A percentile compares a stretch with the other conserved stretches of the same genome.
These are phyloP conservation scores for Isochrysis galbana DNA, from an alignment of 78 protist genomes.

Conservation along the genomic window DNA sequence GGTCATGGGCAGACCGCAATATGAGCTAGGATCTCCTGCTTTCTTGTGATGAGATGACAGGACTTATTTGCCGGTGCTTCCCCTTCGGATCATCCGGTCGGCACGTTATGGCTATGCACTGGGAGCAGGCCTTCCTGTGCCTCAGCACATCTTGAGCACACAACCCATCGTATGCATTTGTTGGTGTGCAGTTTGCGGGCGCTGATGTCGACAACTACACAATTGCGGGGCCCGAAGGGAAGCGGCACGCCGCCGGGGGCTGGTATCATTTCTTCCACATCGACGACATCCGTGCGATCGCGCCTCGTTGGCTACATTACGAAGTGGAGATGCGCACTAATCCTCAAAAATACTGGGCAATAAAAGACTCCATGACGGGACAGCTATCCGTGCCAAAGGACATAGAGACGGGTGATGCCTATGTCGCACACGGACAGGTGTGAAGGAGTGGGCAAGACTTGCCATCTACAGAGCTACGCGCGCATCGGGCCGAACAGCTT, in stretches of 20 bases:
- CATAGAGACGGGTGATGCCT: conserved; percentile 1
- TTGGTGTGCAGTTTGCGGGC: background rate
- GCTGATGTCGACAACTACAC: background rate
- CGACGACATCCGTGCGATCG: background rate
- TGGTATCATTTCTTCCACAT: conserved; percentile 10
- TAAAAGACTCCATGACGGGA: background rate
- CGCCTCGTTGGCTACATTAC: conserved; percentile 13
- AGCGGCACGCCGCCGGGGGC: background rate
- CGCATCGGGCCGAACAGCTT: too few species aligned
- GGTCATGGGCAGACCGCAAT: too few species aligned
- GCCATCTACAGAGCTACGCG: too few species aligned
- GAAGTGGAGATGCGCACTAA: background rate
- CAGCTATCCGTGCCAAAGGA: background rate
- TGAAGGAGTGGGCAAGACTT: too few species aligned
- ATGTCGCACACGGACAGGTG: background rate
- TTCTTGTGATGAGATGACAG: too few species aligned
- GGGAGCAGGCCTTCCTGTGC: too few species aligned
- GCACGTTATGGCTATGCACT: too few species aligned
- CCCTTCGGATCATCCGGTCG: too few species aligned
- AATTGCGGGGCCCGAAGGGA: background rate
- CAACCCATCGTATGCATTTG: too few species aligned
- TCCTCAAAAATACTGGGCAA: background rate
- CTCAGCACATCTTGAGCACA: too few species aligned
- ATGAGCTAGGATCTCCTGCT: too few species aligned
- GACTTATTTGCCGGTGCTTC: too few species aligned